These are phyloP conservation scores for Phalaenopsis equestris DNA, from an alignment of 106 monocot species.

Conservation along the genomic window DNA sequence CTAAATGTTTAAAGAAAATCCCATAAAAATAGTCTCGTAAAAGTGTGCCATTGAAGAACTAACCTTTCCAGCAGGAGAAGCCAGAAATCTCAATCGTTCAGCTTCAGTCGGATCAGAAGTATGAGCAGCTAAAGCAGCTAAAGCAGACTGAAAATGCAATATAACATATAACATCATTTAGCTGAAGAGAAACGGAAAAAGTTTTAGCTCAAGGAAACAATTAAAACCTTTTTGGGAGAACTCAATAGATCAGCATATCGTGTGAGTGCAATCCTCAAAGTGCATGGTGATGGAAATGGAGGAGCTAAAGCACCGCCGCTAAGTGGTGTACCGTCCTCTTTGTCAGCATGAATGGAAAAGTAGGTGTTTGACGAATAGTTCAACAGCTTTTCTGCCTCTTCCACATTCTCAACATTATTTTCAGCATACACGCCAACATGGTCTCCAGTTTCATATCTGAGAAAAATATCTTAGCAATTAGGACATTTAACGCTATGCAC, in stretches of 20 bases:
- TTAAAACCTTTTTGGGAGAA: slow-evolving; percentile 83
- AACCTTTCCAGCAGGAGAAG: slow-evolving; percentile 97
- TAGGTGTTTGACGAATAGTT: slow-evolving; percentile 61
- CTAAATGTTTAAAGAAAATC: neutral
- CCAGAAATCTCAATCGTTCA: slow-evolving; percentile 57
- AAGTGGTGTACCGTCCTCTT: slow-evolving; percentile 84
- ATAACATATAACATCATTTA: neutral
- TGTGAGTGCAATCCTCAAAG: slow-evolving; percentile 72
- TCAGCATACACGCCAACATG: slow-evolving; percentile 94
- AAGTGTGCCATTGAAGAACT: slow-evolving; percentile 4
- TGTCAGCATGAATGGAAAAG: slow-evolving; percentile 87
- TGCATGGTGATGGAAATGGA: slow-evolving; percentile 90
- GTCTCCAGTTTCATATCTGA: slow-evolving; percentile 94
- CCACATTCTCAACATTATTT: slow-evolving; percentile 68
- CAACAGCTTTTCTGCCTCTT: slow-evolving; percentile 73
- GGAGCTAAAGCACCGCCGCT: slow-evolving; percentile 45
- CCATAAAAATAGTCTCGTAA: neutral
- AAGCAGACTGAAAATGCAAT: slow-evolving; percentile 53
- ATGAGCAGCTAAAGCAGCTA: slow-evolving; percentile 88
- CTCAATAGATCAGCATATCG: slow-evolving; percentile 89
- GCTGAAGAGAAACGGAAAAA: neutral
- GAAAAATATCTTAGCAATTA: neutral
- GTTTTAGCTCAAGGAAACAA: neutral
- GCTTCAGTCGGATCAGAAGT: slow-evolving; percentile 84
- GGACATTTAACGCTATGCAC: neutral